Base-by-base conservation (phyloP, 805 yeast genomes). In the Saccharomycopsis fodiens region DNA sequence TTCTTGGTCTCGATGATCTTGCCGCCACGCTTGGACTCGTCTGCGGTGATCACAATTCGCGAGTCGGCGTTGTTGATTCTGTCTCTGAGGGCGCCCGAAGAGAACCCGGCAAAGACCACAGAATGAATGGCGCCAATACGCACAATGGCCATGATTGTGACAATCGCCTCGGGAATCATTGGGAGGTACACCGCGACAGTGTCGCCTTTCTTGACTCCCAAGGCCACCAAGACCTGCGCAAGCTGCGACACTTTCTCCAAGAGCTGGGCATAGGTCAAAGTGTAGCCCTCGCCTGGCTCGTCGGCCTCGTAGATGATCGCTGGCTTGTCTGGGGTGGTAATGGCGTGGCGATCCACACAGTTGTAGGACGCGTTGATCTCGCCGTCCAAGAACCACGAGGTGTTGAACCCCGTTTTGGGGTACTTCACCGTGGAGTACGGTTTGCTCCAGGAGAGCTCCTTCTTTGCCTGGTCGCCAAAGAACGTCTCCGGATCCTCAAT, bases 121-220 rank as follows among this genome's bases (percentile, higher is more conserved):
- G 91, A 82, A 63, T 85, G 95, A 50, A 84, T 69, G 12, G 94
- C 95, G 57, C 95, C 94, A 52, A 85, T 68, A 64, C 95, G 73
- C 35, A 77, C 74, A 58, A 84, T 82, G 21, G 95, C 94, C 64
- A 85, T 66, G 69, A 85, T 65, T 22, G 93, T 77, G 47, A 82
- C 68, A 42, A 85, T 65, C 34, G 93, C 89, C 60, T 83, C 85
- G 39, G 89, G 83, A 52, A 79, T 81, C 93, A 84, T 85, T 57
- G 95, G 95, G 68, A 85, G 69, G 62, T 85, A 85, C 44, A 85
- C 84, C 20, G 93, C 93, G 47, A 85, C 91, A 15, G 88, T 81
- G 60, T 85, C 95, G 56, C 93, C 93, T 65, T 84, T 85, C 50
- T 70, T 67, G 47, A 84, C 79, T 41, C 89, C 89, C 70, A 79